Evolutionary conservation across 164 flowering plant species (phyloP).

Genomic region (Chimonanthus praecox): DNA sequence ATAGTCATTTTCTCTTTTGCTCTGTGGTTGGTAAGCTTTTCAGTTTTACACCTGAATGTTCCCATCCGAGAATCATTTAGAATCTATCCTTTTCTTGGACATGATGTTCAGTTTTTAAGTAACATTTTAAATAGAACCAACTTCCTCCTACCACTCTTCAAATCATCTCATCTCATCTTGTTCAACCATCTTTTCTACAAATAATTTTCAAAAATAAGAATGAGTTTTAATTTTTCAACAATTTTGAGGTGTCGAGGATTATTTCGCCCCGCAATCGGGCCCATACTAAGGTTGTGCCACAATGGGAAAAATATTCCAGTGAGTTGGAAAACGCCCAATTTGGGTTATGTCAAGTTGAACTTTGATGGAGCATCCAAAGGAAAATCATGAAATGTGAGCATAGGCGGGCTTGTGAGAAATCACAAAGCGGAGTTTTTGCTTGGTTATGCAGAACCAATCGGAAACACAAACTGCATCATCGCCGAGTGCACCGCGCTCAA

Average conservation of each 20-base stretch:
- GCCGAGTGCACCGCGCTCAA: slow-evolving; percentile 56
- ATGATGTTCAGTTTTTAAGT: no score
- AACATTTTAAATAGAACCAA: no score
- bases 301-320: background rate
- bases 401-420: slow-evolving; percentile 67
- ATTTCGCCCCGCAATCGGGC: background rate
- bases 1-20: no score
- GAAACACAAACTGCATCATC: slow-evolving; percentile 38
- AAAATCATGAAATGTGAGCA: slow-evolving; percentile 45
- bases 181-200: background rate
- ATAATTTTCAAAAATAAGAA: background rate
- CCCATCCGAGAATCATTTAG: no score
- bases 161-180: background rate
- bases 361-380: slow-evolving; percentile 62
- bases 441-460: slow-evolving; percentile 71
- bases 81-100: no score
- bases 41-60: no score
- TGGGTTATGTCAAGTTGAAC: slow-evolving; percentile 69
- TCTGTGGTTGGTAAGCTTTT: background rate
- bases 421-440: slow-evolving; percentile 60
- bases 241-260: background rate
- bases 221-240: background rate
- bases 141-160: background rate
- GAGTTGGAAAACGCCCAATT: slow-evolving; percentile 57
- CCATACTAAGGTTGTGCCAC: background rate